Conservation (phyloP, 2,329 filamentous ascomycete species). For the Aspergillus sp. region DNA sequence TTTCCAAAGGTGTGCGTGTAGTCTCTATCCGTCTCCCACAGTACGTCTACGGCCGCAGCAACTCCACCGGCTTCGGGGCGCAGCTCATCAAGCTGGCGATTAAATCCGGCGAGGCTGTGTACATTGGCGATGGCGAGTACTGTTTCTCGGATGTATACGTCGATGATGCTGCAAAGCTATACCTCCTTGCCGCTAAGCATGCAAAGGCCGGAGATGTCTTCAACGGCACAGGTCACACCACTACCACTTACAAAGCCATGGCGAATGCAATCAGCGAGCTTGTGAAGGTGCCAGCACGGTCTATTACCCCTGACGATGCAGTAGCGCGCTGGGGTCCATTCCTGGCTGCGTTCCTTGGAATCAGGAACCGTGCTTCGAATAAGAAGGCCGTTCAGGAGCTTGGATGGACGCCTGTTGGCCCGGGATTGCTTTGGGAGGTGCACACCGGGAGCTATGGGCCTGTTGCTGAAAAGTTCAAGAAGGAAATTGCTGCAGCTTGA, state of each 20-base stretch:
- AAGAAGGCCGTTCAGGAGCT: conserved; percentile 36
- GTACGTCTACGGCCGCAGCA: conserved; percentile 35
- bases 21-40: conserved; percentile 42
- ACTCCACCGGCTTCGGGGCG: conserved; percentile 26
- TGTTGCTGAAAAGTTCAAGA: conserved; percentile 14
- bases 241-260: conserved; percentile 21
- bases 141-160: conserved; percentile 41
- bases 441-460: conserved; percentile 22
- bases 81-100: conserved; percentile 23
- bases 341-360: conserved; percentile 20
- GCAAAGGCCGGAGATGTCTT: conserved; percentile 34
- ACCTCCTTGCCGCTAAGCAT: conserved; percentile 41
- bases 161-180: conserved; percentile 39
- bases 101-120: conserved; percentile 30
- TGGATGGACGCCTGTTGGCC: conserved; percentile 33
- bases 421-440: conserved; percentile 31
- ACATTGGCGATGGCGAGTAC: conserved; percentile 38
- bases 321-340: conserved; percentile 31
- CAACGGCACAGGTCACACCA: conserved; percentile 40
- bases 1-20: conserved; percentile 31
- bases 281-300: conserved; percentile 32
- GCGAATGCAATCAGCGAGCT: conserved; percentile 33
- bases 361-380: conserved; percentile 37
- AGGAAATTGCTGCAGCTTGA: not conserved
- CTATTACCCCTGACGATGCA: conserved; percentile 29